Evolutionary conservation across 495 filamentous ascomycete species (phyloP).

Genomic region (Aspergillus olivimuriae): DNA sequence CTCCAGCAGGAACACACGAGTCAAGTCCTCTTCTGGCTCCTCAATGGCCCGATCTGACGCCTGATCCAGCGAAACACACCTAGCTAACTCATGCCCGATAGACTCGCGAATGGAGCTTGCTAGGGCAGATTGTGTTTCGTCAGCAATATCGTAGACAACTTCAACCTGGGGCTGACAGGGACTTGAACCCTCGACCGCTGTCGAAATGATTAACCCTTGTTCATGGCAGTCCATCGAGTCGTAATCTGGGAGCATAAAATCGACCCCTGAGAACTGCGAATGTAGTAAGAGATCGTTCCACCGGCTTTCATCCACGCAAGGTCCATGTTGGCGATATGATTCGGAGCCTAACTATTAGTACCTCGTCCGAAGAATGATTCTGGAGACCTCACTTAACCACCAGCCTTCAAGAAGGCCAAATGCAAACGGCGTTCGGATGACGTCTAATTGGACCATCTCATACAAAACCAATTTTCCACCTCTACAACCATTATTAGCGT

Average conservation of each 20-base stretch:
- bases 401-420: conserved; percentile 17
- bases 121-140: too few relatives aligned
- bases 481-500: too few relatives aligned
- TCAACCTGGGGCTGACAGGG: neutral
- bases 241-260: conserved; percentile 4
- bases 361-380: too few relatives aligned
- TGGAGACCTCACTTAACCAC: conserved; percentile 16
- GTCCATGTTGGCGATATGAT: conserved; percentile 9
- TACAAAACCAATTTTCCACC: conserved; percentile 13
- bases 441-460: conserved; percentile 9
- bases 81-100: neutral
- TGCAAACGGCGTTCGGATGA: conserved; percentile 4
- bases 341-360: conserved; percentile 4
- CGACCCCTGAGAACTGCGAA: conserved; percentile 18
- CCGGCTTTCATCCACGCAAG: conserved; percentile 8
- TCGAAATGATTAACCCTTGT: conserved; percentile 1
- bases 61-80: too few relatives aligned
- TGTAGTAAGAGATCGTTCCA: conserved; percentile 16
- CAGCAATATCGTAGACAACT: neutral
- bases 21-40: too few relatives aligned
- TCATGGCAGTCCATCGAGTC: too few relatives aligned
- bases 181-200: conserved; percentile 6
- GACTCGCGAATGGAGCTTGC: neutral
- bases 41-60: too few relatives aligned
- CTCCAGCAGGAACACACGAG: conserved; percentile 4